Percentiles rank a stretch among this genome's conserved stretches.
Conservation (phyloP, 1,284 basidiomycete species). For the Trichosporon sp. region DNA sequence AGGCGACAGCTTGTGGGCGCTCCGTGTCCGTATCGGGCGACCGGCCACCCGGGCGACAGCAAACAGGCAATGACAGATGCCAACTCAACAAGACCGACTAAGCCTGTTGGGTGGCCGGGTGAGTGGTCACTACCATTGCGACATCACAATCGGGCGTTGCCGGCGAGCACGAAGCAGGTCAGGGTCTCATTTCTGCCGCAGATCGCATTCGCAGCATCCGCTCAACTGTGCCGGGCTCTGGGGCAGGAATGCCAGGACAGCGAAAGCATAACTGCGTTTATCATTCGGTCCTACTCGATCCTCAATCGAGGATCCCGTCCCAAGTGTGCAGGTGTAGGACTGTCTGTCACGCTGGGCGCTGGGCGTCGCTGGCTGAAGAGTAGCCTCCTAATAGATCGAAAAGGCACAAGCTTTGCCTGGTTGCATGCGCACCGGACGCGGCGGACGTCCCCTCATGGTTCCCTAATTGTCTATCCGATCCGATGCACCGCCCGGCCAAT, state of each 20-base stretch:
- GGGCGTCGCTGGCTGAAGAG: not conserved
- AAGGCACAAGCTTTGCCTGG: no score
- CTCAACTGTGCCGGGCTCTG: not conserved
- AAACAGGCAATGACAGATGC: no score
- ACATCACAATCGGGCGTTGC: no score
- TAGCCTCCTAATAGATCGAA: not conserved
- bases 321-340: not conserved
- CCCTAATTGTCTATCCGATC: not conserved
- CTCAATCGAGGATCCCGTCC: not conserved
- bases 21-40: no score
- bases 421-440: not conserved
- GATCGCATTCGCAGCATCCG: not conserved
- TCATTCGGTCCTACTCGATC: not conserved
- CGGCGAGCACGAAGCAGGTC: no score
- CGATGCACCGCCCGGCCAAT: not conserved
- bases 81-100: no score
- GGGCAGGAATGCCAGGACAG: not conserved
- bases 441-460: not conserved
- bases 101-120: no score
- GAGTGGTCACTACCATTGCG: no score
- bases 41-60: no score
- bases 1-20: no score
- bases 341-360: not conserved
- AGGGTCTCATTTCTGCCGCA: not conserved
- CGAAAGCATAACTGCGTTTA: not conserved